Evolutionary conservation across 2,329 filamentous ascomycete species (phyloP).

Genomic region (Paracoccidioides lutzii): DNA sequence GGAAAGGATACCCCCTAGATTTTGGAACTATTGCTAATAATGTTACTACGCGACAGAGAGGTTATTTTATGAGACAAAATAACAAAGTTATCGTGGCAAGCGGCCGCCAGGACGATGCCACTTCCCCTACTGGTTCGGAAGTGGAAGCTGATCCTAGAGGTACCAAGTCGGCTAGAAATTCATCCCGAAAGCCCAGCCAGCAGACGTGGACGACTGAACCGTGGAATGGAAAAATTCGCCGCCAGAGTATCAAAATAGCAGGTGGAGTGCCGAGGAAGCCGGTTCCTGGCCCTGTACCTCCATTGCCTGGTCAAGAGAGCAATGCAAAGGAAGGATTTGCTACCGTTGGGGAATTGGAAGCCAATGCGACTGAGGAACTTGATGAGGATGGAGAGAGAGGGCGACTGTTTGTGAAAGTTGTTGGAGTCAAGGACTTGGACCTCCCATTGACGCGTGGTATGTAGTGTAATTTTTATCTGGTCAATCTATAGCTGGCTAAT

Average conservation of each 20-base stretch:
- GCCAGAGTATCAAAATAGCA: conserved; percentile 48
- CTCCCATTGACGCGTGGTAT: conserved; percentile 80
- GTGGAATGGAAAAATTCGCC: conserved; percentile 73
- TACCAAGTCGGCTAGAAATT: conserved; percentile 52
- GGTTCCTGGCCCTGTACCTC: conserved; percentile 56
- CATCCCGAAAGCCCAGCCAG: conserved; percentile 65
- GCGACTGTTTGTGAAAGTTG: conserved; percentile 93
- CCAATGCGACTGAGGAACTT: conserved; percentile 40
- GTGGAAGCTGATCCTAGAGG: conserved; percentile 25
- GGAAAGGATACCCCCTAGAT: conserved; percentile 17
- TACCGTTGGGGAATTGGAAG: conserved; percentile 48
- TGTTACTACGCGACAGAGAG: conserved; percentile 62
- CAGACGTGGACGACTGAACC: conserved; percentile 95
- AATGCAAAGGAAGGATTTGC: conserved; percentile 51
- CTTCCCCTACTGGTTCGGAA: conserved; percentile 18
- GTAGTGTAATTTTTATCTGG: conserved; percentile 20
- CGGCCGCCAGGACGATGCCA: conserved; percentile 50
- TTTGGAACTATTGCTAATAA: conserved; percentile 46
- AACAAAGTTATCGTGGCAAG: conserved; percentile 94
- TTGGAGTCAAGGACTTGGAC: conserved; percentile 91
- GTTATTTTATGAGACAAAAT: conserved; percentile 97
- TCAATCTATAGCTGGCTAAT: conserved; percentile 15
- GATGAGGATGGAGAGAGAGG: conserved; percentile 80
- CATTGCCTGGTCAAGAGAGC: conserved; percentile 77
- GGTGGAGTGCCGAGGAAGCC: conserved; percentile 46